phyloP scores from a whole-genome alignment of 2,329 filamentous ascomycete species.

The Diaporthe aspalathi region DNA sequence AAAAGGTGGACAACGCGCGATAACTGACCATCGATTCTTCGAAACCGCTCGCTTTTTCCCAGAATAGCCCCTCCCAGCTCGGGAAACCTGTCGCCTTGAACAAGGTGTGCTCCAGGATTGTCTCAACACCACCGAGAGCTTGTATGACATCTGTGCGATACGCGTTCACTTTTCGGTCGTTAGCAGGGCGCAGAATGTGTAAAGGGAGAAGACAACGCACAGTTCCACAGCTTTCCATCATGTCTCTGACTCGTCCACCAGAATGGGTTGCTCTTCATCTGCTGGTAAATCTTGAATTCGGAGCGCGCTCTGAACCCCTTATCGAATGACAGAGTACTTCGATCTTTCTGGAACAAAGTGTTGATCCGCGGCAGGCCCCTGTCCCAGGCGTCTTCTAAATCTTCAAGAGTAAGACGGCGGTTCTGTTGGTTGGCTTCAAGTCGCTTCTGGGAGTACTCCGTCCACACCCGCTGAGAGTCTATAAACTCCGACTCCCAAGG shows the following conservation, averaged over 20 bases:
- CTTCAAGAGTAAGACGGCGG: conserved; percentile 90
- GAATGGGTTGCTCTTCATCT: conserved; percentile 99
- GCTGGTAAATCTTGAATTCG: conserved; percentile 97
- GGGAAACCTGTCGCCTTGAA: conserved; percentile 98
- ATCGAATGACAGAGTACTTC: conserved; percentile 96
- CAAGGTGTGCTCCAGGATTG: conserved; percentile 94
- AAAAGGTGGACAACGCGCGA: too few relatives aligned
- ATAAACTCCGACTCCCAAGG: conserved; percentile 99
- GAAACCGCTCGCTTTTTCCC: conserved; percentile 70
- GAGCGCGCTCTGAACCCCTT: conserved; percentile 96
- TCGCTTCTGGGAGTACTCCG: conserved; percentile 98
- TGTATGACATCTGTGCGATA: conserved; percentile 98
- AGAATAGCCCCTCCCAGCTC: conserved; percentile 96
- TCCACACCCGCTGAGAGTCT: conserved; percentile 98
- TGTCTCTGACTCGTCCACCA: conserved; percentile 99
- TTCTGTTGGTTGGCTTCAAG: conserved; percentile 98
- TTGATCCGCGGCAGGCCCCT: conserved; percentile 97
- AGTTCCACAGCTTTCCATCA: conserved; percentile 96
- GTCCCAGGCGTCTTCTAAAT: conserved; percentile 98
- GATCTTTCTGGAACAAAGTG: conserved; percentile 97
- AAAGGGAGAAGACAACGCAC: too few relatives aligned
- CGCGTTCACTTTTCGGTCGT: conserved; percentile 71
- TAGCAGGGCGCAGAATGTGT: too few relatives aligned
- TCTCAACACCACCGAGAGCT: conserved; percentile 94
- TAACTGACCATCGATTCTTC: too few relatives aligned